Evolutionary conservation across 306 rosid species (phyloP), one percentile per base, ranked within the genome.

Genomic region (Trifolium pratense): DNA sequence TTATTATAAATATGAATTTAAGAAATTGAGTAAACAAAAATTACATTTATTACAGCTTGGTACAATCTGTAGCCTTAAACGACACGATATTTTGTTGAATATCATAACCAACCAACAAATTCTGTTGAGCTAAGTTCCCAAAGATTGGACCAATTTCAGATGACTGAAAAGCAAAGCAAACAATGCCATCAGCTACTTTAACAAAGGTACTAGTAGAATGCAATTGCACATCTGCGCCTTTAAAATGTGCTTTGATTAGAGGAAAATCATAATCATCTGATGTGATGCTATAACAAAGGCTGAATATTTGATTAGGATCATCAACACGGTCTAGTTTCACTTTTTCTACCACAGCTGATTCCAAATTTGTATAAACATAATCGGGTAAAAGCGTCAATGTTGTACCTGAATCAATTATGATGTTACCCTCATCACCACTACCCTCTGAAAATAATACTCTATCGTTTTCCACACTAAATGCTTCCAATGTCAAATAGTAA

Each of bases 71-170:
- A 1, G 87, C 82, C 81, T 78, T 87, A 58, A 92, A 92, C 0
- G 90, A 84, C 23, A 91, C 78, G 0, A 29, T 59, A 1, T 45
- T 68, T 7, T 48, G 23, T 16, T 32, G 14, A 0, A 57, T 42
- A 59, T 89, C 96, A 56, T 89, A 92, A 0, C 96, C 97, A 16
- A 86, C 83, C 70, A 80, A 37, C 60, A 86, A 64, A 48, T 82
- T 82, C 29, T 25, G 43, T 20, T 92, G 96, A 0, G 86, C 81
- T 34, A 92, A 0, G 26, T 84, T 92, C 0, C 93, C 93, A 20
- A 78, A 86, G 4, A 89, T 82, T 0, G 78, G 0, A 23, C 42
- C 5, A 6, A 1, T 0, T 0, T 1, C 0, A 2, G 15, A 0
- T 17, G 5, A 0, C 0, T 0, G 0, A 25, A 92, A 86, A 12